Conservation (phyloP, 768 basidiomycete genomes). For the Amanita brunnescens region DNA sequence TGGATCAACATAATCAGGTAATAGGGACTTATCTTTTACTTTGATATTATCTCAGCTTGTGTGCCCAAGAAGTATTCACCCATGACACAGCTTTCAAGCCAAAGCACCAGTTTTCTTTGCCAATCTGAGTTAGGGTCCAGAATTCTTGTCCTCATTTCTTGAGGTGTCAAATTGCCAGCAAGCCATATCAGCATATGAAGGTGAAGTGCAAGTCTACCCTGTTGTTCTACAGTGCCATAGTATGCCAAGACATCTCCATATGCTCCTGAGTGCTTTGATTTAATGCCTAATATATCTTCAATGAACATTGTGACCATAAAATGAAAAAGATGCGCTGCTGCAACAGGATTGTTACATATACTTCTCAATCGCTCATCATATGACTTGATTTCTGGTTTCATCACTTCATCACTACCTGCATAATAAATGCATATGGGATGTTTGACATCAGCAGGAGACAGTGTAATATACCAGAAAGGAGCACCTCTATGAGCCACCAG, state of each 20-base stretch:
- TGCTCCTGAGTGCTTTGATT: slow-evolving; percentile 14
- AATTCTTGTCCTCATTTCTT: slow-evolving; percentile 5
- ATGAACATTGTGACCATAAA: not conserved
- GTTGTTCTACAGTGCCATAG: slow-evolving; percentile 25
- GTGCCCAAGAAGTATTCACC: not conserved
- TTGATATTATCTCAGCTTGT: not conserved
- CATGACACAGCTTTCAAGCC: not conserved
- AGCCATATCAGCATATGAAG: slow-evolving; percentile 23
- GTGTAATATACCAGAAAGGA: slow-evolving; percentile 27
- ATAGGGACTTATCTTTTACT: not conserved
- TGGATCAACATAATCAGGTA: not conserved
- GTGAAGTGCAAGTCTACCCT: slow-evolving; percentile 22
- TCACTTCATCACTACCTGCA: slow-evolving; percentile 16
- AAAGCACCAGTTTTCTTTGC: not conserved
- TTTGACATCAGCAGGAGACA: slow-evolving; percentile 21
- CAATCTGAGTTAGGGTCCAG: slow-evolving; percentile 7
- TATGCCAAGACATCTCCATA: slow-evolving; percentile 21
- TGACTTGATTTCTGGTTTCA: slow-evolving; percentile 11
- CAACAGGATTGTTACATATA: slow-evolving; percentile 19
- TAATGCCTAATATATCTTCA: not conserved
- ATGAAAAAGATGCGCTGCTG: slow-evolving; percentile 19
- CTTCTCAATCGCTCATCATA: slow-evolving; percentile 8
- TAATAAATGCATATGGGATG: slow-evolving; percentile 28
- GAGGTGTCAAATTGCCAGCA: slow-evolving; percentile 4
- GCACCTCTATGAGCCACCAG: slow-evolving; percentile 13